Percentiles rank a stretch among this genome's conserved stretches.
Evolutionary conservation across 1,284 basidiomycete species (phyloP).

Genomic region (Malassezia vespertilionis): DNA sequence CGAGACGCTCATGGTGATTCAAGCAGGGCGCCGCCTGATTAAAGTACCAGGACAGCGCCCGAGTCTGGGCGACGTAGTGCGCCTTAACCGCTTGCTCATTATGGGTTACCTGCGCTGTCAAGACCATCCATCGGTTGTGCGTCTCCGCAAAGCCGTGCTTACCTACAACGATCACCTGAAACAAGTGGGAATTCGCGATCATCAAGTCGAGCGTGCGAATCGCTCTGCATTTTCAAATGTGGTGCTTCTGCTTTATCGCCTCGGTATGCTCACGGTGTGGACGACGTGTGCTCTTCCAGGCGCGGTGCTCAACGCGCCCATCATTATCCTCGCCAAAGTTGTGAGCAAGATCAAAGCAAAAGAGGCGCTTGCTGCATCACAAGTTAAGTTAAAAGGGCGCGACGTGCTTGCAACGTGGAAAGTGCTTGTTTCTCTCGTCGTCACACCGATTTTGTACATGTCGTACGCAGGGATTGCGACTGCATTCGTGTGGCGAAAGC

Average conservation of each 20-base stretch:
- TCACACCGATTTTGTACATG: conserved; percentile 74
- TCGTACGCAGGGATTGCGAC: conserved; percentile 56
- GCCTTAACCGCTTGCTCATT: conserved; percentile 85
- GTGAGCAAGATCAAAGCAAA: conserved; percentile 83
- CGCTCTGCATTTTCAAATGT: conserved; percentile 68
- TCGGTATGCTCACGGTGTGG: conserved; percentile 73
- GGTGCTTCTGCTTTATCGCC: conserved; percentile 72
- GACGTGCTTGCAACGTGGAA: conserved; percentile 99
- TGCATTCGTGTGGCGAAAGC: conserved; percentile 57
- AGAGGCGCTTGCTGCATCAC: conserved; percentile 91
- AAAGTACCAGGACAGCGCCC: conserved; percentile 88
- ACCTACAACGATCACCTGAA: conserved; percentile 83
- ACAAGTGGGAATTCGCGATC: conserved; percentile 91
- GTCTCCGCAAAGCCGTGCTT: conserved; percentile 70
- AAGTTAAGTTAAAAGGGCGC: conserved; percentile 84
- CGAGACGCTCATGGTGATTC: conserved; percentile 94
- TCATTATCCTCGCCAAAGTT: conserved; percentile 82
- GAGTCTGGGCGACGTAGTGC: conserved; percentile 89
- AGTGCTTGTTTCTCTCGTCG: conserved; percentile 81
- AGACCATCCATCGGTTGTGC: conserved; percentile 78
- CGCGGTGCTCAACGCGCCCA: conserved; percentile 84
- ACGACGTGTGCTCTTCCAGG: conserved; percentile 78
- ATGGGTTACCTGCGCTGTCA: conserved; percentile 86
- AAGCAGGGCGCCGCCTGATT: conserved; percentile 88
- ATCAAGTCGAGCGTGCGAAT: conserved; percentile 72